Conservation (phyloP, 2,329 filamentous ascomycete genomes). For the Epichloe sibirici region DNA sequence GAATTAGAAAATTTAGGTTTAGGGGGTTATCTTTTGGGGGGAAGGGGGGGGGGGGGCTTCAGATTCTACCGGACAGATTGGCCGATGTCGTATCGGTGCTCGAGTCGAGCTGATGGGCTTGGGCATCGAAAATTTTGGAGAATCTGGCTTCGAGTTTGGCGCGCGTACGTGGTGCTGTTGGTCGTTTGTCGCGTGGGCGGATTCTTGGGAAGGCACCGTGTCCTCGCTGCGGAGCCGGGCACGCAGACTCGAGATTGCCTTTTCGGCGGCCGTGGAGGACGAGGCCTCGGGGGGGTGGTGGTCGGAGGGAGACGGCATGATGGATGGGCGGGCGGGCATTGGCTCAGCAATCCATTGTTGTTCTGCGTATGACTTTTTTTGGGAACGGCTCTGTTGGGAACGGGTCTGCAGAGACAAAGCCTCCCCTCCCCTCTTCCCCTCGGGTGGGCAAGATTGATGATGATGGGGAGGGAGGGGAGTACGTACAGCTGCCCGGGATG, state of each 20-base stretch:
- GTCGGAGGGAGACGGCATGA: conserved; percentile 7
- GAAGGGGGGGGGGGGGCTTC: neutral
- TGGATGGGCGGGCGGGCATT: neutral
- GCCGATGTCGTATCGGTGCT: neutral
- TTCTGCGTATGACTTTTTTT: too few relatives aligned
- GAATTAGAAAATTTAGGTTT: neutral
- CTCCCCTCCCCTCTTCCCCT: too few relatives aligned
- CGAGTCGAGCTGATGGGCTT: neutral
- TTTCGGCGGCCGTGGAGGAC: conserved; percentile 5
- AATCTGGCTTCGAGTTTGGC: conserved; percentile 15
- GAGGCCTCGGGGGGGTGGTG: neutral
- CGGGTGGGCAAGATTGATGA: too few relatives aligned
- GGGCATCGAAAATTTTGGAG: neutral
- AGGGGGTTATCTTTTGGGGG: neutral
- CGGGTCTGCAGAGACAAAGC: too few relatives aligned
- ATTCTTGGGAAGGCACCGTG: neutral
- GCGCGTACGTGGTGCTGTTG: conserved; percentile 10
- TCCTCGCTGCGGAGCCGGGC: conserved; percentile 17
- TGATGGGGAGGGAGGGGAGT: neutral
- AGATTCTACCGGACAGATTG: conserved; percentile 1
- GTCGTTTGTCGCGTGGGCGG: neutral
- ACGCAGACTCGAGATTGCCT: conserved; percentile 11
- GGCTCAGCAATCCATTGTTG: too few relatives aligned
- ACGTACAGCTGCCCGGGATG: neutral
- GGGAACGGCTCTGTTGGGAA: too few relatives aligned